A percentile compares a stretch with the other conserved stretches of the same genome.
These are phyloP conservation scores for Aciculoconidium aculeatum DNA, from an alignment of 805 yeast genomes.

Conservation along the genomic window DNA sequence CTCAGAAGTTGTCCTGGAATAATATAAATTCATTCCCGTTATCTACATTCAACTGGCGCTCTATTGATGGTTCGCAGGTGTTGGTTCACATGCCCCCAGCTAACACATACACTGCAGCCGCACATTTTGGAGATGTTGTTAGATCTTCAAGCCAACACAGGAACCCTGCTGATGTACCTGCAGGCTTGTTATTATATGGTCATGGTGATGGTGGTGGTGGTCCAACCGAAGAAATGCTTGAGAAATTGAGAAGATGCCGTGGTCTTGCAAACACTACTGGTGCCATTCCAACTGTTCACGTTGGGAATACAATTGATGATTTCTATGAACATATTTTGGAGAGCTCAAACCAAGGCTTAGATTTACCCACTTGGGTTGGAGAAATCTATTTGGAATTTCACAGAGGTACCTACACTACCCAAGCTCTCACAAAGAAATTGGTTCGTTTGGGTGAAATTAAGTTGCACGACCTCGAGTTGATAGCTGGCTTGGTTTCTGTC, in stretches of 20 bases:
- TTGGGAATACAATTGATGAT: conserved; percentile 74
- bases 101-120: conserved; percentile 89
- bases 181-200: conserved; percentile 80
- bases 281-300: conserved; percentile 70
- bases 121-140: conserved; percentile 87
- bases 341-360: conserved; percentile 57
- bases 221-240: conserved; percentile 89
- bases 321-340: conserved; percentile 65
- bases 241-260: conserved; percentile 84
- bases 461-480: conserved; percentile 78
- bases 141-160: conserved; percentile 79
- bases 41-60: conserved; percentile 91
- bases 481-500: conserved; percentile 73
- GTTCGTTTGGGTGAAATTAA: conserved; percentile 73
- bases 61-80: conserved; percentile 89
- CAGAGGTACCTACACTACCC: conserved; percentile 95
- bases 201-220: conserved; percentile 99
- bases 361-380: conserved; percentile 85
- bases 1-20: conserved; percentile 96
- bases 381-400: conserved; percentile 93
- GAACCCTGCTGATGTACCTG: conserved; percentile 72
- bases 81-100: conserved; percentile 98
- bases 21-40: conserved; percentile 88
- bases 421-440: conserved; percentile 75
- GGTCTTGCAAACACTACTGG: conserved; percentile 81